These are phyloP conservation scores for Turnera subulata DNA, from an alignment of 345 rosid genomes.

Conservation along the genomic window DNA sequence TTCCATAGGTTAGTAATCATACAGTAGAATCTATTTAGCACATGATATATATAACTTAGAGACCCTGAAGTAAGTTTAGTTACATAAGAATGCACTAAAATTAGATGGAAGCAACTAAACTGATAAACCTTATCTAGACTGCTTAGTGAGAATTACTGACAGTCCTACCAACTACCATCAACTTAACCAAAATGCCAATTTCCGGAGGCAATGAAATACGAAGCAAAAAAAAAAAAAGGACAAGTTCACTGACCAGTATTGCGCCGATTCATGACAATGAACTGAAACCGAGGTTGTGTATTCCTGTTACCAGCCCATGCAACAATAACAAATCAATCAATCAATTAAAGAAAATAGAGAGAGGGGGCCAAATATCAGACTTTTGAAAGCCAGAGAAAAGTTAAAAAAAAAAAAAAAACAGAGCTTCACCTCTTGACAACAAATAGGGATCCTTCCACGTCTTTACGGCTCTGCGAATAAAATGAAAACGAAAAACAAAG, in stretches of 20 bases:
- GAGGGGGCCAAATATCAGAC: not conserved
- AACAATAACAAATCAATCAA: not conserved
- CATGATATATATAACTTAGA: too few species aligned
- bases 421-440: slow-evolving; percentile 74
- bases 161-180: too few species aligned
- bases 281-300: slow-evolving; percentile 90
- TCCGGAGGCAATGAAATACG: too few species aligned
- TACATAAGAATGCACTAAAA: too few species aligned
- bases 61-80: too few species aligned
- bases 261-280: slow-evolving; percentile 92
- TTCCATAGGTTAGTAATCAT: too few species aligned
- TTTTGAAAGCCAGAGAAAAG: not conserved
- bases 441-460: slow-evolving; percentile 93
- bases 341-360: too few species aligned
- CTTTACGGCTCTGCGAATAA: slow-evolving; percentile 76
- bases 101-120: too few species aligned
- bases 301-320: slow-evolving; percentile 45
- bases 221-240: not conserved
- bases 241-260: slow-evolving; percentile 56
- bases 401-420: not conserved
- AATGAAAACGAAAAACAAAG: not conserved
- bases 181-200: not conserved
- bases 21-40: too few species aligned
- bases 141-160: too few species aligned
- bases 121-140: too few species aligned